Evolutionary conservation across 768 basidiomycete genomes (phyloP).

Genomic region (Lactarius deliciosus): DNA sequence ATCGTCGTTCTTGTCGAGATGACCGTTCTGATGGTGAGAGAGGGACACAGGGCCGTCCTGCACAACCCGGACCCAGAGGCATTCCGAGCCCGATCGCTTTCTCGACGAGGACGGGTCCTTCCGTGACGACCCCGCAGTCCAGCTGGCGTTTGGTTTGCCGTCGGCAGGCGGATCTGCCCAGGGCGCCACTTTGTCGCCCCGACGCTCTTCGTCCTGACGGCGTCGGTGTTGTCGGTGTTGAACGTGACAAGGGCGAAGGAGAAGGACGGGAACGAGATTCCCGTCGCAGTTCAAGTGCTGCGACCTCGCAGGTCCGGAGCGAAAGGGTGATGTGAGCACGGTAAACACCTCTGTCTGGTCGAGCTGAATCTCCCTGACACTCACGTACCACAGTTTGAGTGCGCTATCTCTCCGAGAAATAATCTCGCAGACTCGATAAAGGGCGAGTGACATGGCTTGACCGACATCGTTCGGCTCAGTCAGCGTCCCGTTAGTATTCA

Average conservation of each 20-base stretch:
- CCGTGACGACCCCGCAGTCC: no score
- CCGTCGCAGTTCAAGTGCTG: background rate
- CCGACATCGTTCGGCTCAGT: no score
- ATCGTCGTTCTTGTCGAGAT: no score
- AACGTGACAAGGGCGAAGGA: slow-evolving; percentile 3
- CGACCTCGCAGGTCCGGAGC: background rate
- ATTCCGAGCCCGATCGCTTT: no score
- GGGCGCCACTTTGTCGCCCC: slow-evolving; percentile 30
- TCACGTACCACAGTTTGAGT: slow-evolving; percentile 9
- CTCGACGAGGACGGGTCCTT: no score
- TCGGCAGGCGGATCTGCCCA: slow-evolving; percentile 26
- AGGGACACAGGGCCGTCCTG: no score
- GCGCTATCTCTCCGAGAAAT: slow-evolving; percentile 15
- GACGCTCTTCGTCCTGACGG: slow-evolving; percentile 25
- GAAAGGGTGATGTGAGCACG: slow-evolving; percentile 2
- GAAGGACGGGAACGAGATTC: background rate
- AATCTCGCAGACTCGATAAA: background rate
- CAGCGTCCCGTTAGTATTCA: background rate
- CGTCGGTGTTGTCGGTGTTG: slow-evolving; percentile 15
- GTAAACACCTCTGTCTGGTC: background rate
- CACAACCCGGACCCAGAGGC: no score
- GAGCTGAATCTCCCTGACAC: background rate
- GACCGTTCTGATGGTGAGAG: no score
- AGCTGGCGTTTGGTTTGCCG: background rate
- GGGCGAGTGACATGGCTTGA: background rate